Evolutionary conservation across 768 basidiomycete genomes (phyloP), one percentile per base, ranked within the genome.

Genomic region (Asterophora parasitica): DNA sequence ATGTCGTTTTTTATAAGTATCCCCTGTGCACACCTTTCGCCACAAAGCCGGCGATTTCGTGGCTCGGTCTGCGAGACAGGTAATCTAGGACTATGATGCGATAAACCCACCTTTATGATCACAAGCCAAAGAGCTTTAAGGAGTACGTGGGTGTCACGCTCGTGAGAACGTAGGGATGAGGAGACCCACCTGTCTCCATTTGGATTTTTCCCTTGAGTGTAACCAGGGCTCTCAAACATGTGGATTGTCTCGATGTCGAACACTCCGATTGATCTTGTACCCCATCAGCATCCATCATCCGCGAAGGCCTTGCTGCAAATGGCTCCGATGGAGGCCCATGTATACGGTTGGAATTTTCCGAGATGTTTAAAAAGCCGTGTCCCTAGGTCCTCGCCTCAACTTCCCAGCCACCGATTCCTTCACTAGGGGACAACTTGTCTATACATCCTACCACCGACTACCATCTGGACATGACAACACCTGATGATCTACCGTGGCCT

Each of bases 401-500:
- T 52, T 51, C 44, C 44, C 49, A 31, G 47, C 47, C 48, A 42
- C 44, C 55, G 56, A 52, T 46, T 44, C 42, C 48, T 56, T 42
- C 46, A 46, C 55, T 57, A 48, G 43, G 48, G 55, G 53, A 61
- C 48, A 58, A 56, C 41, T 46, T 48, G n/a, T n/a, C n/a, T n/a
- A n/a, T n/a, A n/a, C n/a, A n/a, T n/a, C n/a, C n/a, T n/a, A 32
- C 52, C 47, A 53, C 49, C 51, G 34, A 43, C 31, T 56, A 56
- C n/a, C 53, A 59, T 64, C 61, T 57, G 58, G 59, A 61, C 62
- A 77, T 77, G 75, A 68, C 76, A 50, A 66, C 72, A 61, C 66
- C 76, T 54, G 88, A 90, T 71, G 87, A 90, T 73, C 75, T 89
- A 46, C 87, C 87, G 17, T 90, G 87, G 87, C 87, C 87, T 54